A percentile compares a stretch with the other conserved stretches of the same genome.
phyloP scores from a whole-genome alignment of 139 green algal genomes.

The Edaphochlamys debaryana region DNA sequence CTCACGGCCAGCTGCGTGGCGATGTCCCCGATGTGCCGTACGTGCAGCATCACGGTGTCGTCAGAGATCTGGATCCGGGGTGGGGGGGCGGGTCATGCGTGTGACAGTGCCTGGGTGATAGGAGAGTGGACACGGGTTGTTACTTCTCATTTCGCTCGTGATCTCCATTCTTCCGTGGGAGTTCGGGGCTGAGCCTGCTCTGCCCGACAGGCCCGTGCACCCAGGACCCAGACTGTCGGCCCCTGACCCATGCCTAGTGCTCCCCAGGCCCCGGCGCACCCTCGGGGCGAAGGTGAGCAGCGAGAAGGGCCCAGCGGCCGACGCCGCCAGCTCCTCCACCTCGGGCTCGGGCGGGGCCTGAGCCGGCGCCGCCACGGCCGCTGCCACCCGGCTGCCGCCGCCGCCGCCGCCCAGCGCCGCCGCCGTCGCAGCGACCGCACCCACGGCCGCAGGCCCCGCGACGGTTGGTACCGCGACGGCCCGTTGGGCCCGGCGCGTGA shows the following conservation, averaged over 20 bases:
- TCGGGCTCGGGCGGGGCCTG: neutral
- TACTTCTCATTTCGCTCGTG: too few species aligned
- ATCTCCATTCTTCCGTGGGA: too few species aligned
- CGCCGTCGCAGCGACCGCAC: too few species aligned
- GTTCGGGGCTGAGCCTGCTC: too few species aligned
- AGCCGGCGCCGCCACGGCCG: neutral
- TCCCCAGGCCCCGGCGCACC: neutral
- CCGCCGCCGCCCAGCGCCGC: too few species aligned
- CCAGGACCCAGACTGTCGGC: too few species aligned
- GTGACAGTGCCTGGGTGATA: neutral
- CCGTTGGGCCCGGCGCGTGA: too few species aligned
- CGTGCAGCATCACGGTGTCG: conserved; percentile 69
- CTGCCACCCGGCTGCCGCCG: neutral
- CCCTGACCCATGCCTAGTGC: too few species aligned
- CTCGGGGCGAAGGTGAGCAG: conserved; percentile 10
- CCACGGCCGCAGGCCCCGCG: neutral
- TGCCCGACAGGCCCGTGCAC: too few species aligned
- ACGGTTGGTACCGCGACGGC: neutral
- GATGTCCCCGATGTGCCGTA: conserved; percentile 39
- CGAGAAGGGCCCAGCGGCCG: conserved; percentile 1
- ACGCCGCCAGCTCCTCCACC: neutral
- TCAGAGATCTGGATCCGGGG: conserved; percentile 35
- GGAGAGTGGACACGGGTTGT: neutral
- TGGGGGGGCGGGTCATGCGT: neutral
- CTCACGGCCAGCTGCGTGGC: conserved; percentile 68